Evolutionary conservation across 2,329 filamentous ascomycete genomes (phyloP).

Genomic region (Alternaria novae-zelandiae): DNA sequence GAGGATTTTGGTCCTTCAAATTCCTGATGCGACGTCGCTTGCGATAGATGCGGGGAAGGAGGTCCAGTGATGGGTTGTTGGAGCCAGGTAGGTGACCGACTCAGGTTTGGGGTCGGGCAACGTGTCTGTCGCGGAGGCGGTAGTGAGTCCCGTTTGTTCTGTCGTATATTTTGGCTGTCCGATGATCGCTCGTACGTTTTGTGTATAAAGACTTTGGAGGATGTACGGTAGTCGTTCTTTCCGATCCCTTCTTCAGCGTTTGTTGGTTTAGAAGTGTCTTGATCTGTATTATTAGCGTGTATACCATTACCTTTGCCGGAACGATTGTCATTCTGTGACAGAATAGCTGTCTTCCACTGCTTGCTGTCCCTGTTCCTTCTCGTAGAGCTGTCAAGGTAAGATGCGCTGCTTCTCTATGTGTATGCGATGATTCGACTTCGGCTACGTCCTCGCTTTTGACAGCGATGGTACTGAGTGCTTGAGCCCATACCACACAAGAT

Average conservation of each 20-base stretch:
- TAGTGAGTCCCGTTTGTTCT: background rate
- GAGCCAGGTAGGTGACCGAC: background rate
- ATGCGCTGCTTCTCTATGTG: background rate
- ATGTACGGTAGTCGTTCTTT: background rate
- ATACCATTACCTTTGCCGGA: background rate
- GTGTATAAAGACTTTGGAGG: background rate
- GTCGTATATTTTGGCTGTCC: background rate
- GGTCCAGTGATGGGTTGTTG: background rate
- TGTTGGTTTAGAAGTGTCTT: background rate
- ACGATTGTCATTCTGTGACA: background rate
- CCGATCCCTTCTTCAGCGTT: background rate
- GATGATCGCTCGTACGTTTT: background rate
- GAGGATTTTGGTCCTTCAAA: background rate
- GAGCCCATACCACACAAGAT: background rate
- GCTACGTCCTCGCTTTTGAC: background rate
- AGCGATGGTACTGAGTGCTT: background rate
- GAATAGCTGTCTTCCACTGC: background rate
- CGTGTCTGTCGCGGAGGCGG: background rate
- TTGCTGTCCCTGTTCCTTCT: background rate
- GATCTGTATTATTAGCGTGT: slow-evolving; percentile 6
- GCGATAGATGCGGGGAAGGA: background rate
- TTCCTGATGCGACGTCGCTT: background rate
- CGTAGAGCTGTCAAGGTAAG: background rate
- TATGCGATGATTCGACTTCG: background rate
- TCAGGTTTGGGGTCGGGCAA: background rate